Base-by-base conservation (phyloP, 73 alveolate genomes). In the Symbiodinium natans region DNA sequence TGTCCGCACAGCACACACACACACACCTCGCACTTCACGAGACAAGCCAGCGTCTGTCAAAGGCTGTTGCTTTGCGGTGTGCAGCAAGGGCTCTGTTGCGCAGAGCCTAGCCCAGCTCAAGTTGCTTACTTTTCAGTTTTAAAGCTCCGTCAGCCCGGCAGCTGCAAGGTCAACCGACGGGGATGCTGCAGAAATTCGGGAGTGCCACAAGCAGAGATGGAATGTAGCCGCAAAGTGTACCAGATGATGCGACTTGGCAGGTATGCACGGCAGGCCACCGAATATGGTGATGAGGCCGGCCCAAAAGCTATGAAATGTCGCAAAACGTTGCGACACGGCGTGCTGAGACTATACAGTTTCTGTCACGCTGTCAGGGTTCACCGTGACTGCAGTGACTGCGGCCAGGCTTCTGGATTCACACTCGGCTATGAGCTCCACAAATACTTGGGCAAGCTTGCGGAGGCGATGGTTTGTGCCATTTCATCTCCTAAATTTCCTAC, bases 141-240 rank as follows among this genome's bases (percentile, higher is more conserved):
- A 10, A 19, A 8, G 77, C 33, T n/a, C 43, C 33, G 43, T 10
- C 82, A n/a, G 29, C 84, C 8, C 77, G 15, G 29, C 5, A 19
- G 33, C 25, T 27, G 9, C 80, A 31, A 90, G 97, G 97, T 90
- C 97, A 39, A 41, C 41, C 23, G 97, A 90, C 46, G 97, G 97
- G n/a, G 97, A 90, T 71, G 97, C 97, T 31, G 87, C 89, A 41
- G 97, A 90, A n/a, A 90, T 90, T n/a, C 97, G 97, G 10, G 97
- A 90, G 97, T 73, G 97, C 77, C 54, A 25, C 48, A n/a, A 75
- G 86, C 41, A 46, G 41, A 31, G 31, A 10, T 0, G 41, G 6
- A 23, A 19, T n/a, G 33, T 2, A 52, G 27, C 71, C 71, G 19
- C 10, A 52, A 52, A 52, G 19, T 13, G 71, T 13, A 52, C 10